Conservation (phyloP, 306 rosid genomes). For the Arachis stenosperma region DNA sequence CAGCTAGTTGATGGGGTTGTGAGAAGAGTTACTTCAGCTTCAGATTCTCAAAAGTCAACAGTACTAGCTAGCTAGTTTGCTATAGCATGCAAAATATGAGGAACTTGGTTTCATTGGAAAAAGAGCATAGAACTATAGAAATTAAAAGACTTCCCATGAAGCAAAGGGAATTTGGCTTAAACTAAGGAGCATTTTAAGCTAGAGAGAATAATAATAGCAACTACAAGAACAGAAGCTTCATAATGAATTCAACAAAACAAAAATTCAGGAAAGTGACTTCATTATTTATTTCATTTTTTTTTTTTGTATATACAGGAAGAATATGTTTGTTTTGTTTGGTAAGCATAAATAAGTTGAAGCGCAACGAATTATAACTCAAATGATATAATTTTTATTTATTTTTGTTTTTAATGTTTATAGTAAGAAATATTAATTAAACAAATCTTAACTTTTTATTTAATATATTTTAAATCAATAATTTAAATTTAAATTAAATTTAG, state of each 20-base stretch:
- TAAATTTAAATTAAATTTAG: too few relatives aligned
- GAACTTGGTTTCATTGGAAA: constrained; percentile 33
- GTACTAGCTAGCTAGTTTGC: not conserved
- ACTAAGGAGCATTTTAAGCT: constrained; percentile 44
- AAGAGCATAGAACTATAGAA: not conserved
- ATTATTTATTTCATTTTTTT: constrained; percentile 11
- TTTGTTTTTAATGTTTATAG: too few relatives aligned
- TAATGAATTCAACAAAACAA: not conserved
- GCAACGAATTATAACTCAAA: too few relatives aligned
- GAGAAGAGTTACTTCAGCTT: constrained; percentile 1
- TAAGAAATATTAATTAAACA: too few relatives aligned
- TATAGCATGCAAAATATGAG: constrained; percentile 21
- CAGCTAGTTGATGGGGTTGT: constrained; percentile 2
- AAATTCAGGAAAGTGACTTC: constrained; percentile 37
- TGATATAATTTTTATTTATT: too few relatives aligned
- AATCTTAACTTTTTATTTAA: too few relatives aligned
- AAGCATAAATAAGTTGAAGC: too few relatives aligned
- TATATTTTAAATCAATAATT: too few relatives aligned
- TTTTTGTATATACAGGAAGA: not conserved
- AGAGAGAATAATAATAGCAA: constrained; percentile 17
- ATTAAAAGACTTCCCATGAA: constrained; percentile 3
- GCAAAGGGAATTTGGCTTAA: constrained; percentile 36
- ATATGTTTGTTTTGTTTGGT: too few relatives aligned
- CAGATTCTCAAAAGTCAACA: constrained; percentile 21
- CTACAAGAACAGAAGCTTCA: constrained; percentile 30